phyloP scores from a whole-genome alignment of 768 basidiomycete genomes.

The Suillus placidus region DNA sequence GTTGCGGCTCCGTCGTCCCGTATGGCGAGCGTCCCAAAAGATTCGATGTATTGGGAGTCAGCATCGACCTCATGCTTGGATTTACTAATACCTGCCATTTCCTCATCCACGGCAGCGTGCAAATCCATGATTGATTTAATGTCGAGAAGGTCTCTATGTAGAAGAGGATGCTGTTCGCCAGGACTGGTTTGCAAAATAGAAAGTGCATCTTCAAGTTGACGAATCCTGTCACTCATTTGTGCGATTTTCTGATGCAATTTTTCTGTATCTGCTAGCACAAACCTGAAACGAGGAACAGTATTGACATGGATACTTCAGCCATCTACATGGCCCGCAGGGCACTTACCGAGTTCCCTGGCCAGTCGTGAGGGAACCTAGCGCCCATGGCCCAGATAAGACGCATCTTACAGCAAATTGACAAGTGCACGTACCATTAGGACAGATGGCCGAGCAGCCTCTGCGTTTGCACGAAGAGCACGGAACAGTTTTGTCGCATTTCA shows the following conservation, averaged over 20 bases:
- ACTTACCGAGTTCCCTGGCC: slow-evolving; percentile 76
- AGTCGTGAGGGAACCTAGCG: slow-evolving; percentile 62
- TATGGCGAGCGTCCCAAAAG: slow-evolving; percentile 71
- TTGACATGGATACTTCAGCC: slow-evolving; percentile 3
- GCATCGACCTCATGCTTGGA: slow-evolving; percentile 37
- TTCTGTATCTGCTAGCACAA: slow-evolving; percentile 74
- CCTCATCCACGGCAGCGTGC: slow-evolving; percentile 56
- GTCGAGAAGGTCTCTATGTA: slow-evolving; percentile 59
- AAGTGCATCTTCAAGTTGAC: slow-evolving; percentile 71
- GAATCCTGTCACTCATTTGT: slow-evolving; percentile 70
- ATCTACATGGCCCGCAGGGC: slow-evolving; percentile 1
- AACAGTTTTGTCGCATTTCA: slow-evolving; percentile 76
- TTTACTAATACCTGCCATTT: slow-evolving; percentile 23
- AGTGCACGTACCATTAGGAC: slow-evolving; percentile 55
- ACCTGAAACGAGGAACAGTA: slow-evolving; percentile 38
- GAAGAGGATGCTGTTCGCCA: slow-evolving; percentile 58
- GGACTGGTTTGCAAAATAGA: slow-evolving; percentile 54
- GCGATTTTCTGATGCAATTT: slow-evolving; percentile 69
- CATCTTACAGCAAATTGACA: background rate
- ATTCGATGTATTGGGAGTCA: slow-evolving; percentile 59
- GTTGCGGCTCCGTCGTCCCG: slow-evolving; percentile 70
- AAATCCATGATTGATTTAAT: slow-evolving; percentile 73
- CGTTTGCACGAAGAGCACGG: slow-evolving; percentile 63
- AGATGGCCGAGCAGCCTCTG: slow-evolving; percentile 75
- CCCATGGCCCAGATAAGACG: background rate